Evolutionary conservation across 2,329 filamentous ascomycete genomes (phyloP), one percentile per base, ranked within the genome.

Genomic region (Pseudogymnoascus sp.): DNA sequence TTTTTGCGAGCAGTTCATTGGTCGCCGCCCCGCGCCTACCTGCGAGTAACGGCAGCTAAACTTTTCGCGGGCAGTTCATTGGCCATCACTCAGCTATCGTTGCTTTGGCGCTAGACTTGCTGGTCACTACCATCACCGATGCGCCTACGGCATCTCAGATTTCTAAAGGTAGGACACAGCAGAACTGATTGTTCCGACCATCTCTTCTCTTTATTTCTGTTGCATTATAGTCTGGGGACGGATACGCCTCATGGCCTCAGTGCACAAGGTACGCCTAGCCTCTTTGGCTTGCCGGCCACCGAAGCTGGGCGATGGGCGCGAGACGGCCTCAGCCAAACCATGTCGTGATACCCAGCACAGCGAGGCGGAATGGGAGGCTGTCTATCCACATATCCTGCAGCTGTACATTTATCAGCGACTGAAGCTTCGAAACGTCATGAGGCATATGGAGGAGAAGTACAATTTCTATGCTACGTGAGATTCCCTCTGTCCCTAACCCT

Each of bases 391-490:
- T 20, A 64, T 68, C 33, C 60, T 64, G 61, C 64, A 62, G 22
- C 25, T 68, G 62, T 68, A 68, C 57, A 57, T 68, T 11, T 60
- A 53, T n/a, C 64, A 68, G 53, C 63, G 64, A 18, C 59, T 64
- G 25, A 67, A 65, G 60, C 66, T 68, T 25, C 62, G 62, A 30
- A 53, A 68, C 18, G 63, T 68, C 14, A 66, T 66, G 61, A 35
- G 20, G 14, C 37, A 61, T 28, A 65, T 68, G 64, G 62, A 68
- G 38, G 39, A 62, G 15, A 57, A 63, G 18, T 57, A 67, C 61
- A 37, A 53, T 22, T 68, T 68, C 61, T 60, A 62, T 59, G 67
- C 67, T 11, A 68, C 65, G 66, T 67, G 62, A 64, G 65, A 12
- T 8, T 12, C 33, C 28, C 38, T 37, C 39, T 41, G 18, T 4